Evolutionary conservation across 2,329 filamentous ascomycete species (phyloP), one percentile per base, ranked within the genome.

Genomic region (Nigrospora osmanthi): DNA sequence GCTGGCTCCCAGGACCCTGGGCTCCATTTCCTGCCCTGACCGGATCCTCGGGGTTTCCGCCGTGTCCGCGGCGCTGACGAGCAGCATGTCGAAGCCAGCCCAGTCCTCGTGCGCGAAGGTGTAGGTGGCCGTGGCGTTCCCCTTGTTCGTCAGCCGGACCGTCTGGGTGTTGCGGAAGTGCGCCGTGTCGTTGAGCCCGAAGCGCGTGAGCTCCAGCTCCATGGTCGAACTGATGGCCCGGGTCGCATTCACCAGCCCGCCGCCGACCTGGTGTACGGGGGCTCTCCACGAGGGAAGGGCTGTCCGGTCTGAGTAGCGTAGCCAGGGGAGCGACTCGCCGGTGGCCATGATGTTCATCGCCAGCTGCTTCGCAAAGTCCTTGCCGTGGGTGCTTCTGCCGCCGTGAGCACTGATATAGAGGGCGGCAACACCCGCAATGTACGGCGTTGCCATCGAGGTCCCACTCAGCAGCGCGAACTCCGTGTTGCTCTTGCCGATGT

Each of bases 371-470:
- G 55, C 58, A 16, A 57, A 58, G 13, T 47, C 54, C 15, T 53
- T 52, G 31, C 61, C 61, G 38, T 62, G 52, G 6, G 49, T 44
- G 10, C 47, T 39, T 9, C 59, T 58, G 4, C 61, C 58, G 11
- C 61, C 62, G 23, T 55, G 49, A 11, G 49, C 51, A 14, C 55
- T 45, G 41, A 64, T 60, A 35, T 60, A 64, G 35, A 65, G 53
- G 11, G 61, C 62, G 2, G 62, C 60, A 28, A 64, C 57, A 32
- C 67, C 69, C n/a, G 69, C 69, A 7, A 69, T 58, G 43, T 68
- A 68, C 2, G 69, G 69, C 40, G 63, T 65, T 5, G 69, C 64
- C 71, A 74, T 74, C 4, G 67, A 71, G 1, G 71, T 74, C 35
- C 71, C 71, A 43, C 62, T 67, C 19, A 67, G 55, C 10, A 71